Percentiles rank a stretch among this genome's conserved stretches.
These are phyloP conservation scores for Gymnopilus junonius DNA, from an alignment of 768 basidiomycete species.

Conservation along the genomic window DNA sequence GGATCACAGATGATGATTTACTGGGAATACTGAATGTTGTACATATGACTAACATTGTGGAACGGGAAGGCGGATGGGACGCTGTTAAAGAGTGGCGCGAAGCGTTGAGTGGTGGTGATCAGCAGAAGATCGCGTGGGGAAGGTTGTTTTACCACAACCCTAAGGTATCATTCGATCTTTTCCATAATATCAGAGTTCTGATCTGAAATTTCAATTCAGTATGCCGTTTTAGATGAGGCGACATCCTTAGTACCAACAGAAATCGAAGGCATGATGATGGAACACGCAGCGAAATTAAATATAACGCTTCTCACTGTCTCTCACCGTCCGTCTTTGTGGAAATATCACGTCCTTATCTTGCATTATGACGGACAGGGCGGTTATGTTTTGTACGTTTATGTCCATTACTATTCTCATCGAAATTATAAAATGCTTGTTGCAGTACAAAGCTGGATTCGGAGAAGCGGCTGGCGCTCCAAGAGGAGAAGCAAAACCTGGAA, in stretches of 20 bases:
- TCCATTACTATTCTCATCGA: slow-evolving; percentile 6
- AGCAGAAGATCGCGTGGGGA: slow-evolving; percentile 98
- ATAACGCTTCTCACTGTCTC: slow-evolving; percentile 96
- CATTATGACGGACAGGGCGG: slow-evolving; percentile 95
- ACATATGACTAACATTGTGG: slow-evolving; percentile 85
- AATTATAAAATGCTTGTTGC: neutral
- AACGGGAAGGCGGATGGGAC: slow-evolving; percentile 97
- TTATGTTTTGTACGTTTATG: slow-evolving; percentile 82
- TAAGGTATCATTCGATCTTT: slow-evolving; percentile 53
- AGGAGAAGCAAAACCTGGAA: slow-evolving; percentile 92
- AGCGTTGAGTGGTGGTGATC: slow-evolving; percentile 91
- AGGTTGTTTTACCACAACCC: slow-evolving; percentile 94
- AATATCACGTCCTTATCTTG: slow-evolving; percentile 86
- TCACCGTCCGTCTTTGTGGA: slow-evolving; percentile 93
- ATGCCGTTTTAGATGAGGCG: slow-evolving; percentile 96
- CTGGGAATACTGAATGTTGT: slow-evolving; percentile 73
- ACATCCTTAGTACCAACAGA: slow-evolving; percentile 93
- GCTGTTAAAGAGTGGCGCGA: slow-evolving; percentile 91
- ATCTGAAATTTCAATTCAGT: slow-evolving; percentile 49
- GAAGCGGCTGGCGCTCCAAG: slow-evolving; percentile 86
- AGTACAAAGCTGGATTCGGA: slow-evolving; percentile 92
- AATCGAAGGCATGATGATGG: slow-evolving; percentile 95
- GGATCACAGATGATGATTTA: slow-evolving; percentile 76
- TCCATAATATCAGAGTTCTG: neutral
- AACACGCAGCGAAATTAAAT: slow-evolving; percentile 81